Evolutionary conservation across 108 stramenopile genomes (phyloP).

Genomic region (Schizochytrium sp.): DNA sequence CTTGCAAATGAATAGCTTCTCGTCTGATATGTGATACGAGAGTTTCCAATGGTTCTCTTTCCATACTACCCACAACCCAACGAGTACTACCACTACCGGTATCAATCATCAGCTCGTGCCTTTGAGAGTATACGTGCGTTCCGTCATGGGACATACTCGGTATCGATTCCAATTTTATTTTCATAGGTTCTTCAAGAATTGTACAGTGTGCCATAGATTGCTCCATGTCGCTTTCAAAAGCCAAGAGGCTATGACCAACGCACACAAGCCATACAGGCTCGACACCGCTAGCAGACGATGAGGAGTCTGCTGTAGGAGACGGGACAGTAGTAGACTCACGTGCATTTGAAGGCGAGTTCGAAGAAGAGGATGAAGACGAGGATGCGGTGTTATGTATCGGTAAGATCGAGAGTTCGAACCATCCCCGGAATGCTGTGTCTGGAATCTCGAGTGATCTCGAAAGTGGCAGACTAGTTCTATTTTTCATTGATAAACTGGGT

Average conservation of each 20-base stretch:
- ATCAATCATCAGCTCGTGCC: background rate
- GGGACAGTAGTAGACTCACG: no score
- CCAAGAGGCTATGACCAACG: background rate
- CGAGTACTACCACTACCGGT: background rate
- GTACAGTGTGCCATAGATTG: background rate
- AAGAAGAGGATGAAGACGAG: conserved; percentile 12
- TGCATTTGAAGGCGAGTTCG: background rate
- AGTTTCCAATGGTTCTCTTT: background rate
- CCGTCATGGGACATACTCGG: background rate
- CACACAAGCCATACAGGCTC: conserved; percentile 27
- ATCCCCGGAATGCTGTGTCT: conserved; percentile 12
- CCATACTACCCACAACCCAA: background rate
- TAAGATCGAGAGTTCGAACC: conserved; percentile 25
- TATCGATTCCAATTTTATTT: background rate
- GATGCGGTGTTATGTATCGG: background rate
- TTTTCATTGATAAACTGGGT: no score
- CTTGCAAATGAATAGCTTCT: background rate
- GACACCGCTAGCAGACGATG: background rate
- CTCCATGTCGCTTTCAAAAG: conserved; percentile 8
- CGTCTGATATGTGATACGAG: background rate
- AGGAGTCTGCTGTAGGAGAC: background rate
- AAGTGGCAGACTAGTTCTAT: background rate
- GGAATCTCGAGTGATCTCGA: background rate
- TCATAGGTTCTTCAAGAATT: background rate
- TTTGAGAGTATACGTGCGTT: background rate